Evolutionary conservation across 2,329 filamentous ascomycete genomes (phyloP), one percentile per base, ranked within the genome.

Genomic region (Ophiostoma novo-ulmi): DNA sequence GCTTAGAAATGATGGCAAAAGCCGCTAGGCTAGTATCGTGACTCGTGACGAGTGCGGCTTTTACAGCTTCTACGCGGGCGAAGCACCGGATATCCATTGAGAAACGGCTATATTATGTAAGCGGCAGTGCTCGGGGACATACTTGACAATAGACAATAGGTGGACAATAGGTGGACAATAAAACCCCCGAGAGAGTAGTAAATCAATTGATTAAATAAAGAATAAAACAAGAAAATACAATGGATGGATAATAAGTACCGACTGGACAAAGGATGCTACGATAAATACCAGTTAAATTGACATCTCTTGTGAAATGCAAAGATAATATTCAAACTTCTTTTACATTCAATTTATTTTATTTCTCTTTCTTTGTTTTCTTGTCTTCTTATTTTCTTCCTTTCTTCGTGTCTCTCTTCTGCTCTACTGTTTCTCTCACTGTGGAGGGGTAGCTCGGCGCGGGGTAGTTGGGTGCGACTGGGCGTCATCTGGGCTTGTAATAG

Each of bases 401-500:
- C 17, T 13, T 26, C 20, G 31, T 38, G 31, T 38, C 26, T 64
- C 8, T 52, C 64, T 64, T 61, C 31, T 52, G 44, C 38, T 10
- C 10, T 48, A 48, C n/a, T 14, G 44, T 20, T n/a, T 48, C 44
- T 20, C 13, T 11, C 7, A 39, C 36, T n/a, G 8, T 26, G 20
- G 64, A 61, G 69, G 48, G 69, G 69, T 44, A 52, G 20, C 39
- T 63, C 48, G 64, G 65, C 69, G 69, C 66, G 65, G 69, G 69
- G 66, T 70, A 44, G 14, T 67, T 44, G 38, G 58, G 38, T 67
- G 39, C 36, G 36, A 22, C 35, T 41, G 38, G n/a, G 20, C 35
- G 36, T 66, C 26, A 31, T 61, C 31, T 31, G 31, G 31, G 31
- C 31, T 4, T 64, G 17, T 20, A 35, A 64, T 17, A 20, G 61